phyloP scores from a whole-genome alignment of 2,329 filamentous ascomycete genomes.

The Nothomitra cinnamomea region DNA sequence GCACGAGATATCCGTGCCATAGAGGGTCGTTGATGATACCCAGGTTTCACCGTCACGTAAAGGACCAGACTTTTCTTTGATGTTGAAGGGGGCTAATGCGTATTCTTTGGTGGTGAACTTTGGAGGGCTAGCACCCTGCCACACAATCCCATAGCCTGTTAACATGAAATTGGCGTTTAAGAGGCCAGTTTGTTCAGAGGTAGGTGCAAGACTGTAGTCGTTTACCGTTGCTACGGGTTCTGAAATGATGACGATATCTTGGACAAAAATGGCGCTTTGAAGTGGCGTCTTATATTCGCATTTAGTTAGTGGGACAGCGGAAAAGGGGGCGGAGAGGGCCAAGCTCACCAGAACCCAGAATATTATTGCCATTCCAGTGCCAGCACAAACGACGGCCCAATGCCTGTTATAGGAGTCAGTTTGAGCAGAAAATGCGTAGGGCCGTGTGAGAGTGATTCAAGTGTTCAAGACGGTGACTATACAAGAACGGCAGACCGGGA shows the following conservation, averaged over 20 bases:
- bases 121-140: constrained; percentile 21
- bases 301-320: too few species aligned
- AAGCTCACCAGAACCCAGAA: constrained; percentile 29
- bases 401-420: constrained; percentile 22
- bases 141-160: constrained; percentile 25
- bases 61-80: constrained; percentile 8
- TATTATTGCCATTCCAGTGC: constrained; percentile 31
- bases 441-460: too few species aligned
- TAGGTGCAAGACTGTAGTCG: too few species aligned
- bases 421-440: too few species aligned
- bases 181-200: too few species aligned
- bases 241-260: constrained; percentile 14
- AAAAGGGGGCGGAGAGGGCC: too few species aligned
- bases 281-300: constrained; percentile 26
- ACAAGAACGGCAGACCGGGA: too few species aligned
- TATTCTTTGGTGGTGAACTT: constrained; percentile 5
- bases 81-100: constrained; percentile 10
- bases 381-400: constrained; percentile 34
- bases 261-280: constrained; percentile 37
- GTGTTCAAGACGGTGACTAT: too few species aligned
- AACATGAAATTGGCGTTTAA: too few species aligned
- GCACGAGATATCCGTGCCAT: constrained; percentile 23
- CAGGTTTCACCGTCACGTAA: too few species aligned
- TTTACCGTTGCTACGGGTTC: too few species aligned
- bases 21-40: constrained; percentile 15